A percentile compares a stretch with the other conserved stretches of the same genome.
Evolutionary conservation across 352 stramenopile species (phyloP).

Genomic region (Phytophthora cactorum): DNA sequence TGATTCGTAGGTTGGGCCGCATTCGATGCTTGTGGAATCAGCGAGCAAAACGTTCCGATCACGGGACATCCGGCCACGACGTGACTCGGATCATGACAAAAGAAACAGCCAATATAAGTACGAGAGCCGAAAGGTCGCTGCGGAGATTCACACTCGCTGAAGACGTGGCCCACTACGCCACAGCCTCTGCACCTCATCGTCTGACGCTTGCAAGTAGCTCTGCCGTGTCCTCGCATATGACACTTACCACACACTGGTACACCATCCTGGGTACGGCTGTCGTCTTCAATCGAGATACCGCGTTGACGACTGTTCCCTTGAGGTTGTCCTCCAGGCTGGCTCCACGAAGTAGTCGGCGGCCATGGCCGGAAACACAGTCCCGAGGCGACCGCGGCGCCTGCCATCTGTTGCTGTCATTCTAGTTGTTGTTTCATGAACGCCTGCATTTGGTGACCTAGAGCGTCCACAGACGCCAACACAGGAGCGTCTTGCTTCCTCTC

Average conservation of each 20-base stretch:
- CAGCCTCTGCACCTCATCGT: neutral
- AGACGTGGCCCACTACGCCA: neutral
- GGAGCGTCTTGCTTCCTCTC: neutral
- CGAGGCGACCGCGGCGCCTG: neutral
- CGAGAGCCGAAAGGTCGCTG: too few species aligned
- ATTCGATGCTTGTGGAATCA: too few species aligned
- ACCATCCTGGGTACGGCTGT: neutral
- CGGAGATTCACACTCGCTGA: neutral
- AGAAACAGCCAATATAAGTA: neutral
- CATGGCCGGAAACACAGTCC: neutral
- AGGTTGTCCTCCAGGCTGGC: too few species aligned
- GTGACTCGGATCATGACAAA: neutral
- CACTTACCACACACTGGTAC: neutral
- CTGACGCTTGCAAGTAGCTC: neutral
- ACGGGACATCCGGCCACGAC: neutral
- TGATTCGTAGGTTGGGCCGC: too few species aligned
- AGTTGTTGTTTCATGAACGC: neutral
- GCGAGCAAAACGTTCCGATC: neutral
- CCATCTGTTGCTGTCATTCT: neutral
- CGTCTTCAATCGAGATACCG: neutral
- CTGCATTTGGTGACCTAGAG: neutral
- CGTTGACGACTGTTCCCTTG: too few species aligned
- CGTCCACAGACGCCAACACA: neutral
- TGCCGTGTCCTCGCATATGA: neutral
- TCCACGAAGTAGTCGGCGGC: neutral